Evolutionary conservation across 106 monocot genomes (phyloP), one percentile per base, ranked within the genome.

Genomic region (Triglochin maritima): DNA sequence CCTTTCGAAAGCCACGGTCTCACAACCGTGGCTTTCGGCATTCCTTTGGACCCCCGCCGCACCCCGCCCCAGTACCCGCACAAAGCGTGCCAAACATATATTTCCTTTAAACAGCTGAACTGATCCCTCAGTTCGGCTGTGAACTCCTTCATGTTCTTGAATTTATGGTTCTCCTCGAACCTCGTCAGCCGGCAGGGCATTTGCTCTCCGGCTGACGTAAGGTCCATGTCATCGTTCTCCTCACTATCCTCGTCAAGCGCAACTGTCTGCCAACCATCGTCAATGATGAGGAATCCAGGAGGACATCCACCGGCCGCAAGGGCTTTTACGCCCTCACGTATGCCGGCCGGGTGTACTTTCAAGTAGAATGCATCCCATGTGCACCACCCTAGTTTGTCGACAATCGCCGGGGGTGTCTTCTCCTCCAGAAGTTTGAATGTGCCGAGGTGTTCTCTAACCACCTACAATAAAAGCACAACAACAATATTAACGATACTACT

Each of bases 291-390:
- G 0, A 93, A 53, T 3, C 86, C 93, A 14, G 93, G 93, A 0
- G 86, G 93, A 67, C 89, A 89, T 2, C 93, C 93, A 14, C 89
- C 93, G 1, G 83, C 89, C 1, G 75, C 72, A 0, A 93, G 82
- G 41, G 69, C 57, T 51, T 66, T 63, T 7, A 93, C 93, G 0
- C 93, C 93, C 46, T 86, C 78, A 70, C 57, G 69, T 6, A 93
- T 80, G 3, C 88, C 93, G 3, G 61, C 75, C 3, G 88, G 93
- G 62, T 86, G 74, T 0, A 93, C 93, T 43, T 86, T 84, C 2
- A 93, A 74, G 76, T 93, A 93, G 68, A 93, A 93, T 3, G 93
- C 93, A 57, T 93, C 93, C 93, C 93, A 93, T 0, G 93, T 93
- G 81, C 93, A 93, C 93, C 93, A 93, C 15, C 93, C 93, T 70